These are phyloP conservation scores for Psilocybe azurescens DNA, from an alignment of 768 basidiomycete genomes.

Conservation along the genomic window DNA sequence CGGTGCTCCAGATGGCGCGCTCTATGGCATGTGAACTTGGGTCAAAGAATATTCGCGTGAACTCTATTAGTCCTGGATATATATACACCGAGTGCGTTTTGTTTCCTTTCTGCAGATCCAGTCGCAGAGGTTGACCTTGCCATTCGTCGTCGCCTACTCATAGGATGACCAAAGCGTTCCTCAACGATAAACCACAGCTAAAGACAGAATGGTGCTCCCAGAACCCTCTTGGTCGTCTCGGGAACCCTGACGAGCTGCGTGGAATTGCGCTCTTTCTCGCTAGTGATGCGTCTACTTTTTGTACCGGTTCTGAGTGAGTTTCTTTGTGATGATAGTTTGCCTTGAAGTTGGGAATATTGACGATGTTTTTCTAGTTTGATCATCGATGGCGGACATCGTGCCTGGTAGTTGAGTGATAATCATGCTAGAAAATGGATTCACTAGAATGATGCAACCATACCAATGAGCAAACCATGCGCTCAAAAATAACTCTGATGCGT, in stretches of 20 bases:
- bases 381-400: constrained; percentile 31
- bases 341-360: neutral
- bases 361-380: constrained; percentile 19
- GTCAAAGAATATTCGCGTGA: constrained; percentile 68
- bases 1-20: constrained; percentile 80
- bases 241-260: constrained; percentile 69
- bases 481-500: no score
- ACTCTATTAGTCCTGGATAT: constrained; percentile 74
- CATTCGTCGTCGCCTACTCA: neutral
- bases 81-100: constrained; percentile 62
- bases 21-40: constrained; percentile 82
- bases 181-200: constrained; percentile 56
- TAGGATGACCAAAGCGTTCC: constrained; percentile 33
- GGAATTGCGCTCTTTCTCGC: constrained; percentile 72
- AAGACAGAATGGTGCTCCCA: constrained; percentile 57
- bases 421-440: no score
- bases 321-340: neutral
- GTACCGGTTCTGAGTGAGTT: constrained; percentile 73
- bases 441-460: no score
- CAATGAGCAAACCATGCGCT: no score
- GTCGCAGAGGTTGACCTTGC: neutral
- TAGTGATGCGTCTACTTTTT: constrained; percentile 72
- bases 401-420: constrained; percentile 22
- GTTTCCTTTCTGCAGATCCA: neutral
- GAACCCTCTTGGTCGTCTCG: constrained; percentile 72